Evolutionary conservation across 176 grass and related monocot genomes (phyloP).

Genomic region (Oryza longistaminata): DNA sequence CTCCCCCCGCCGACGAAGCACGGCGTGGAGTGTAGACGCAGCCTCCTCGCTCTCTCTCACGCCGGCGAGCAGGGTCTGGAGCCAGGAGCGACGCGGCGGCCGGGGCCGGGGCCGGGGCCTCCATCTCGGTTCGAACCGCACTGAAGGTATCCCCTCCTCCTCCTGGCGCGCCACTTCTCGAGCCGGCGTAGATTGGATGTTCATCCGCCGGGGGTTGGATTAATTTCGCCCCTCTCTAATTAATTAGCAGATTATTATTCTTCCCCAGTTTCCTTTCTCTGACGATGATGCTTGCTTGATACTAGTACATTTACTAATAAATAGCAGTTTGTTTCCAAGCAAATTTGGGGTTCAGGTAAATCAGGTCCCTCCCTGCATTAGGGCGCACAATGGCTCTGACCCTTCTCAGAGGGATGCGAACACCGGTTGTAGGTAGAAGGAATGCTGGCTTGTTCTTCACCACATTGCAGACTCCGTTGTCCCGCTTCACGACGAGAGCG

Average conservation of each 20-base stretch:
- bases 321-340: not conserved
- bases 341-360: not conserved
- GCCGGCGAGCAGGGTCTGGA: not conserved
- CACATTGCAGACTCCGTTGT: conserved; percentile 8
- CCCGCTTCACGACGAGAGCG: conserved; percentile 30
- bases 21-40: no score
- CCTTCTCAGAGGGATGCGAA: conserved; percentile 59
- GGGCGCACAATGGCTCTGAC: conserved; percentile 58
- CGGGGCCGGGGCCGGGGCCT: no score
- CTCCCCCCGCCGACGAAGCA: no score
- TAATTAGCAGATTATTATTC: no score
- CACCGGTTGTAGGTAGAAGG: not conserved
- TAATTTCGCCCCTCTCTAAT: not conserved
- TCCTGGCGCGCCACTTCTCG: not conserved
- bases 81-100: not conserved
- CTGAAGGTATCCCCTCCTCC: not conserved
- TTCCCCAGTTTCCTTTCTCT: no score
- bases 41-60: not conserved
- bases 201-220: not conserved
- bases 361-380: not conserved
- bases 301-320: not conserved
- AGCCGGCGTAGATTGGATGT: not conserved
- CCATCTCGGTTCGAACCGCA: not conserved
- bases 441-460: conserved; percentile 41
- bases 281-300: no score